Base-by-base conservation (phyloP, 805 yeast genomes). In the Jamesozyma lodderae region DNA sequence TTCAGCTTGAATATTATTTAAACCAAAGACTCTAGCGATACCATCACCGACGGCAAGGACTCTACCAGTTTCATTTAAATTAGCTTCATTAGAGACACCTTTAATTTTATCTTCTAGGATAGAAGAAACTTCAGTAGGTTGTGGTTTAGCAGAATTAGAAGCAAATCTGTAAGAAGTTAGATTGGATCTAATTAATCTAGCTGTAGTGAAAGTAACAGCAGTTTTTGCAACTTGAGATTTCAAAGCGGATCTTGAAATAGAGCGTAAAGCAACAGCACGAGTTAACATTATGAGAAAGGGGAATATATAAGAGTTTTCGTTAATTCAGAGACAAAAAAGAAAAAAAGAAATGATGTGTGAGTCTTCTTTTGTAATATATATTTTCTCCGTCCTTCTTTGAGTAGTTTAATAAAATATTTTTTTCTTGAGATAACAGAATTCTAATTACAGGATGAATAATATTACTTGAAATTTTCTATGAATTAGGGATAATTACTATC, bases 11-110 rank as follows among this genome's bases (percentile, higher is more conserved):
- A 87, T 81, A 79, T 92, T 92, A 92, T 88, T 92, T 63, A 92
- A 77, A 75, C 99, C 99, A 75, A 84, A 92, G 64, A 92, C 95
- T 80, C 97, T 94, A 69, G 98, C 99, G 67, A 92, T 92, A 92
- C 99, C 99, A 73, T 92, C 99, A 83, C 98, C 98, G 65, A 92
- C 96, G 55, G 96, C 82, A 66, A 92, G 77, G 64, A 92, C 98
- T 74, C 95, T 86, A 70, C 99, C 99, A 66, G 98, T 94, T 75
- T 92, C 98, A 71, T 92, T 86, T 64, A 92, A 81, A 81, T 85
- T 79, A 60, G 96, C 85, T 72, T 90, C 97, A 63, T 86, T 92
- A 51, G 95, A 79, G 60, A 90, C 94, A 73, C 98, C 98, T 77
- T 96, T 88, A 76, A 92, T 92, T 75, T 94, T 87, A 72, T 92